Base-by-base conservation (phyloP, 2,329 filamentous ascomycete species). In the Ascomycota sp. region DNA sequence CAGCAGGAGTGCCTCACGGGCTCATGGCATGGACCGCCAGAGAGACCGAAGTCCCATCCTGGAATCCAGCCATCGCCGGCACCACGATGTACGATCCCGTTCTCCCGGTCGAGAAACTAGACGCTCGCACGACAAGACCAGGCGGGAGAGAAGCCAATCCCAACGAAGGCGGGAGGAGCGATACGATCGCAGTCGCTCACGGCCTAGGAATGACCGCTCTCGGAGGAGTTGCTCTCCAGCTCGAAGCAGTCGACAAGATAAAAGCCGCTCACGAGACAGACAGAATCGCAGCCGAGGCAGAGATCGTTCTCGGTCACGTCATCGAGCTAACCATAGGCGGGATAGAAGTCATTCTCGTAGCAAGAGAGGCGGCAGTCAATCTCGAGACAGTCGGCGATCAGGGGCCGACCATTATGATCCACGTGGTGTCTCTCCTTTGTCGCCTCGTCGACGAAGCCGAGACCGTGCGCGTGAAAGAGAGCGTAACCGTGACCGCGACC, bases 61-160 rank as follows among this genome's bases (percentile, higher is more conserved):
- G 11, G 43, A 41, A 13, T 31, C 40, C 7, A 51, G 54, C 13
- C 47, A 46, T 39, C 52, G 39, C 35, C 51, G 39, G 33, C 46
- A 40, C 34, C 47, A 36, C 29, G 54, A 57, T 34, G 47, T 53
- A 16, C 54, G 57, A 24, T 58, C 55, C 8, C 46, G 46, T 24
- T 59, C 56, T 0, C 55, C 56, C 6, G 46, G 51, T 13, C 48
- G 55, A 28, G 52, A 53, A 2, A 46, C 45, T 25, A 52, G 49
- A 39, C 44, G 48, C 2, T 52, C 51, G 11, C 52, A 47, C 16
- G 37, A 48, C 12, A 44, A 45, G 29, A 44, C 50, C 9, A 46
- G 50, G 36, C 50, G 53, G n/a, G 53, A 56, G 7, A 44, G 55
- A 42, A 54, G 47, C 21, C 55, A 55, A 11, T 60, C 60, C n/a